These are phyloP conservation scores for Pseudogymnoascus sp. DNA, from an alignment of 2,329 filamentous ascomycete genomes.

Conservation along the genomic window DNA sequence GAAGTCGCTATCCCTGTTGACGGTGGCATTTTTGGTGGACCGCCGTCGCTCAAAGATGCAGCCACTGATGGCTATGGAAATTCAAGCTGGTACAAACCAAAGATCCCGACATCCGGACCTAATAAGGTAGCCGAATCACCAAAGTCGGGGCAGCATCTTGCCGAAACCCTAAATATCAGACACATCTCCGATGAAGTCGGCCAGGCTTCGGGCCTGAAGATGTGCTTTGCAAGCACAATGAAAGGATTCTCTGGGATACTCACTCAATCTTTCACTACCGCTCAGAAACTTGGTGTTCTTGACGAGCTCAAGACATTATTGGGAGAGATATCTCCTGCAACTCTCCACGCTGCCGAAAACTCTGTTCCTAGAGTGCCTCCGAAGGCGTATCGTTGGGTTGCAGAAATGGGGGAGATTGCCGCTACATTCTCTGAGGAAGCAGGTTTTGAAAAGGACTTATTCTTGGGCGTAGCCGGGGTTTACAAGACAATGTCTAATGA, in stretches of 20 bases:
- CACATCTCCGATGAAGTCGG: constrained; percentile 43
- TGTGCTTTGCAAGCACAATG: constrained; percentile 53
- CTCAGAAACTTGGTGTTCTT: constrained; percentile 53
- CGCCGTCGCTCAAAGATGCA: constrained; percentile 33
- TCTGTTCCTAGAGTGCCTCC: constrained; percentile 53
- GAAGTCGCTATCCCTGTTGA: constrained; percentile 37
- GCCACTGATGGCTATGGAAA: not conserved
- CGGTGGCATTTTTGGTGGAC: constrained; percentile 48
- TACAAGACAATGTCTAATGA: constrained; percentile 54
- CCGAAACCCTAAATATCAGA: constrained; percentile 37
- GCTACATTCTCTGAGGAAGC: constrained; percentile 56
- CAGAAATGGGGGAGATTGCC: constrained; percentile 70
- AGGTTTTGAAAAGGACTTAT: constrained; percentile 49
- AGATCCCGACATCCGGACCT: constrained; percentile 43
- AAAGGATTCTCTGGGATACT: constrained; percentile 62
- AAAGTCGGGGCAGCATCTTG: constrained; percentile 33
- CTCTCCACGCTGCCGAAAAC: constrained; percentile 38
- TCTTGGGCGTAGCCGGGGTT: constrained; percentile 50
- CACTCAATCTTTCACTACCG: constrained; percentile 63
- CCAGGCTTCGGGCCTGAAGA: constrained; percentile 51
- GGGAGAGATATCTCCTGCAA: constrained; percentile 37
- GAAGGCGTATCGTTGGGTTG: constrained; percentile 71
- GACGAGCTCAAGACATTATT: constrained; percentile 49
- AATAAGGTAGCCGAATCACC: constrained; percentile 33
- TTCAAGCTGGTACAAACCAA: constrained; percentile 18